Conservation (phyloP, 805 yeast genomes). For the Candida peoriensis region DNA sequence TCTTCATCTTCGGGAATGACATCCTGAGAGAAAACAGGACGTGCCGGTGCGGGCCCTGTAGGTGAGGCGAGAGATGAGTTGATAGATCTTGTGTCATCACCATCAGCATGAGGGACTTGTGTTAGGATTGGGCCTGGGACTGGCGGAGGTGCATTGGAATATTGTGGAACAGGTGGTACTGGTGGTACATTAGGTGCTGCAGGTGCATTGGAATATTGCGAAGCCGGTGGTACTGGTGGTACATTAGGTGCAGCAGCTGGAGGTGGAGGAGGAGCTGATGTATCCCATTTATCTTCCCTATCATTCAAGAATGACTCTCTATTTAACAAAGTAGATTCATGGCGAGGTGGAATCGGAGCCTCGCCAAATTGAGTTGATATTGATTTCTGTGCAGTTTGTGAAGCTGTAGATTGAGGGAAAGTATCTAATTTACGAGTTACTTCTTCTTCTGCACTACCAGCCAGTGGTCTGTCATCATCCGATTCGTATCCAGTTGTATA, state of each 20-base stretch:
- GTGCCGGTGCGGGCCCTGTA: background rate
- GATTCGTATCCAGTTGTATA: slow-evolving; percentile 65
- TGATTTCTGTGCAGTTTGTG: slow-evolving; percentile 16
- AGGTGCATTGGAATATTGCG: slow-evolving; percentile 20
- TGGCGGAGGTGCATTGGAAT: slow-evolving; percentile 4
- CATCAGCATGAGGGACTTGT: slow-evolving; percentile 1
- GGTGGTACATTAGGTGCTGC: slow-evolving; percentile 13
- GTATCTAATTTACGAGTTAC: too few relatives aligned
- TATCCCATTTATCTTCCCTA: too few relatives aligned
- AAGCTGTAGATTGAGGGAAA: slow-evolving; percentile 11
- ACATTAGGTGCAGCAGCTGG: slow-evolving; percentile 5
- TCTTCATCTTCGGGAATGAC: slow-evolving; percentile 2
- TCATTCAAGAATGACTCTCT: too few relatives aligned
- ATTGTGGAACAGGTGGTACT: slow-evolving; percentile 2
- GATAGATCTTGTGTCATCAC: slow-evolving; percentile 5
- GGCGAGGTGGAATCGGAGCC: slow-evolving; percentile 20
- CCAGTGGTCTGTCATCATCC: slow-evolving; percentile 51
- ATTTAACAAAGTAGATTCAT: too few relatives aligned
- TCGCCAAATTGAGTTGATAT: slow-evolving; percentile 10
- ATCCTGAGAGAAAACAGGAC: background rate
- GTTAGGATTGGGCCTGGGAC: slow-evolving; percentile 8
- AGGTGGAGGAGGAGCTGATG: slow-evolving; percentile 8
- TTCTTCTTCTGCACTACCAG: background rate
- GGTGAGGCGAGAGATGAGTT: slow-evolving; percentile 7
- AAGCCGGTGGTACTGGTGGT: slow-evolving; percentile 7